A percentile compares a stretch with the other conserved stretches of the same genome.
These are phyloP conservation scores for Ustilago hordei DNA, from an alignment of 1,284 basidiomycete species.

Conservation along the genomic window DNA sequence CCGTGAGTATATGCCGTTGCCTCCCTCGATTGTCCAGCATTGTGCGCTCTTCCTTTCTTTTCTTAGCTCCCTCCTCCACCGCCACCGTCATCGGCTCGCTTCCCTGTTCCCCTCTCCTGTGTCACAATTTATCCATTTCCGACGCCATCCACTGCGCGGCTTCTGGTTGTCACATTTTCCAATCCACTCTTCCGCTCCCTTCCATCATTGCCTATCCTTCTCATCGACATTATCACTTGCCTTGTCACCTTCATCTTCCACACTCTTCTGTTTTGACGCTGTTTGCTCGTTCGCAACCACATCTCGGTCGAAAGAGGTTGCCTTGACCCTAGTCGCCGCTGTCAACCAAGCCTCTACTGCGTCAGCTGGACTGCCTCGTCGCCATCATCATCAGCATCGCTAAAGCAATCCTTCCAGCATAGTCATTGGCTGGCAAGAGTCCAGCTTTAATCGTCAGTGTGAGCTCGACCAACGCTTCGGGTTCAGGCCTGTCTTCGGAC, in stretches of 20 bases:
- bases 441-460: slow-evolving; percentile 26
- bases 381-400: background rate
- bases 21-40: background rate
- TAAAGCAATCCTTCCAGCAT: background rate
- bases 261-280: background rate
- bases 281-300: background rate
- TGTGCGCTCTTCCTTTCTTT: background rate
- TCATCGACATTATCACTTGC: background rate
- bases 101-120: slow-evolving; percentile 3
- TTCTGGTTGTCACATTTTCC: slow-evolving; percentile 20
- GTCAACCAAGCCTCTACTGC: slow-evolving; percentile 3
- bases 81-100: slow-evolving; percentile 8
- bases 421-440: slow-evolving; percentile 16
- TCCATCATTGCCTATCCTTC: background rate
- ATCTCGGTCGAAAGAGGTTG: background rate
- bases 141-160: slow-evolving; percentile 12
- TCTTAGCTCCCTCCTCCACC: background rate
- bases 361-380: background rate
- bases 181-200: background rate
- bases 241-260: background rate
- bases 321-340: background rate
- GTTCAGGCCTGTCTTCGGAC: slow-evolving; percentile 35
- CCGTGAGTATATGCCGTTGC: slow-evolving; percentile 27
- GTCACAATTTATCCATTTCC: slow-evolving; percentile 15
- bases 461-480: slow-evolving; percentile 31